These are phyloP conservation scores for Myochromella boudieri DNA, from an alignment of 768 basidiomycete species.

Conservation along the genomic window DNA sequence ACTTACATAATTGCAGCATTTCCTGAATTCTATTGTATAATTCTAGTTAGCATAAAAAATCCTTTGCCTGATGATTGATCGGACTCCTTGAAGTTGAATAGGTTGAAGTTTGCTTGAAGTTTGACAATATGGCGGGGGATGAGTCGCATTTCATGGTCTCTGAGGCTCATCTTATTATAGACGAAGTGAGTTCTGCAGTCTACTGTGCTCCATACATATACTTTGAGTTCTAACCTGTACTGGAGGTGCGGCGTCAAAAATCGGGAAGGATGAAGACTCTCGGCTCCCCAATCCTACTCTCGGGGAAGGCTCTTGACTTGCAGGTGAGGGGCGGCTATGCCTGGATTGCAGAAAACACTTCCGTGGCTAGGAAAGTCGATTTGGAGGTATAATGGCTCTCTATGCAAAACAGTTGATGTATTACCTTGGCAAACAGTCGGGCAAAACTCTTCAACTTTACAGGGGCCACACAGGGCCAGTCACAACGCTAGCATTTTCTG, in stretches of 20 bases:
- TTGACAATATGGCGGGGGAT: slow-evolving; percentile 25
- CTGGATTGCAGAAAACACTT: slow-evolving; percentile 90
- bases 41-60: too few relatives aligned
- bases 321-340: slow-evolving; percentile 62
- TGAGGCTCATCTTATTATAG: slow-evolving; percentile 66
- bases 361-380: slow-evolving; percentile 69
- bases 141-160: slow-evolving; percentile 65
- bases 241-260: slow-evolving; percentile 71
- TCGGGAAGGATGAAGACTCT: slow-evolving; percentile 65
- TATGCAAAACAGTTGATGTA: slow-evolving; percentile 1
- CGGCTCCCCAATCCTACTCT: slow-evolving; percentile 77
- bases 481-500: slow-evolving; percentile 74
- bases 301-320: slow-evolving; percentile 74
- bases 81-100: too few relatives aligned
- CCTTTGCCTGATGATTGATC: too few relatives aligned
- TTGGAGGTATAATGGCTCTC: slow-evolving; percentile 55
- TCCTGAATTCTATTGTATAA: too few relatives aligned
- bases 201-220: slow-evolving; percentile 5
- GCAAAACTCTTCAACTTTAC: slow-evolving; percentile 73
- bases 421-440: slow-evolving; percentile 52
- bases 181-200: slow-evolving; percentile 45
- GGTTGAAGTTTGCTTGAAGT: neutral
- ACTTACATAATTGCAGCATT: too few relatives aligned
- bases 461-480: slow-evolving; percentile 89
- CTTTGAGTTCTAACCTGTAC: slow-evolving; percentile 7